Percentiles rank a stretch among this genome's conserved stretches.
These are phyloP conservation scores for Hortaea sp. DNA, from an alignment of 2,329 filamentous ascomycete species.

Conservation along the genomic window DNA sequence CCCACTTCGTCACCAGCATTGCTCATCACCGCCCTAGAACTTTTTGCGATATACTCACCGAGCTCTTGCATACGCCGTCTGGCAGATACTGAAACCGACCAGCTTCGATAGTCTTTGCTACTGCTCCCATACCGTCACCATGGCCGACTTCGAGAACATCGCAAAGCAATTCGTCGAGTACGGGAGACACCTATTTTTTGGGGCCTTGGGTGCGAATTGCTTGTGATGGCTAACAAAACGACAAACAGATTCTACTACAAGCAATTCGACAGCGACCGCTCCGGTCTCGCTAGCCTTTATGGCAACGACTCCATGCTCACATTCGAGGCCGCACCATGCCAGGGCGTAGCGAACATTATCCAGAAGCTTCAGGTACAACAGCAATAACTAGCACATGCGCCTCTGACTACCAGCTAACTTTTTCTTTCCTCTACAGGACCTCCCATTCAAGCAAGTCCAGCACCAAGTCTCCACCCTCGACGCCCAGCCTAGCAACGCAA, in stretches of 20 bases:
- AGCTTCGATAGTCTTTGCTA: background rate
- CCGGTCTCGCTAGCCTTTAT: slow-evolving; percentile 61
- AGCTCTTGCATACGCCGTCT: background rate
- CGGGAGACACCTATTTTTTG: slow-evolving; percentile 10
- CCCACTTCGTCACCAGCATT: background rate
- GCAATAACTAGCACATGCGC: background rate
- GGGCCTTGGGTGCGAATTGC: too few species aligned
- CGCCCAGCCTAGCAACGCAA: slow-evolving; percentile 62
- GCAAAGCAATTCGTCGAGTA: slow-evolving; percentile 78
- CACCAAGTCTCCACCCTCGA: slow-evolving; percentile 72
- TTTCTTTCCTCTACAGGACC: slow-evolving; percentile 39
- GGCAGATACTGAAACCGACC: background rate
- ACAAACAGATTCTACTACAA: slow-evolving; percentile 59
- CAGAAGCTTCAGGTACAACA: slow-evolving; percentile 66
- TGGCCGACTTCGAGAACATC: slow-evolving; percentile 24
- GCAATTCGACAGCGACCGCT: slow-evolving; percentile 68
- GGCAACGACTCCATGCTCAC: slow-evolving; percentile 85
- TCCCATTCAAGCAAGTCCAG: slow-evolving; percentile 73
- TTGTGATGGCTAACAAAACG: too few species aligned
- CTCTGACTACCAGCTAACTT: slow-evolving; percentile 1
- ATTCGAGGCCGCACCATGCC: slow-evolving; percentile 63
- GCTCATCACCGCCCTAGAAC: background rate
- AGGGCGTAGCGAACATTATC: slow-evolving; percentile 57
- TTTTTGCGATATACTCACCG: background rate
- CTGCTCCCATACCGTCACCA: slow-evolving; percentile 2